Percentiles rank a stretch among this genome's conserved stretches.
phyloP scores from a whole-genome alignment of 2,329 filamentous ascomycete genomes.

The Coniella vitis region DNA sequence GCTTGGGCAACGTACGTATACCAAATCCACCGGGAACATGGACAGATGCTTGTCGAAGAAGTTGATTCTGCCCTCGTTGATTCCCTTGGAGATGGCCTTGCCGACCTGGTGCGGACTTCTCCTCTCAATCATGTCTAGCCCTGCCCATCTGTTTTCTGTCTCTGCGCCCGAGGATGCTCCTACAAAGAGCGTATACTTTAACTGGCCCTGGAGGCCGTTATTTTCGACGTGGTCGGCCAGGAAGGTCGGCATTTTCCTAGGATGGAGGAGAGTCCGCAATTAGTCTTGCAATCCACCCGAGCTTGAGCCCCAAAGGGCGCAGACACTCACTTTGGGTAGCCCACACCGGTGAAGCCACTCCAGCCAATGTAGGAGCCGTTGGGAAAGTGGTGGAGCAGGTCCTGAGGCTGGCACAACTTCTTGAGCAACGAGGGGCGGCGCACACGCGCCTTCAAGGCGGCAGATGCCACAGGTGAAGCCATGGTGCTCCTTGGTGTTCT shows the following conservation, averaged over 20 bases:
- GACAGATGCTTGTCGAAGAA: slow-evolving; percentile 93
- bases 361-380: slow-evolving; percentile 83
- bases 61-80: slow-evolving; percentile 81
- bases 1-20: slow-evolving; percentile 51
- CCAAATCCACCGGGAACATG: slow-evolving; percentile 84
- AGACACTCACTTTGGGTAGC: slow-evolving; percentile 69
- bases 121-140: slow-evolving; percentile 82
- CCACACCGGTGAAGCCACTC: slow-evolving; percentile 86
- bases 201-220: slow-evolving; percentile 74
- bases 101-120: slow-evolving; percentile 82
- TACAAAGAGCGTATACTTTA: slow-evolving; percentile 82
- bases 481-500: slow-evolving; percentile 23
- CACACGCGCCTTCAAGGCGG: slow-evolving; percentile 68
- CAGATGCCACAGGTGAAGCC: slow-evolving; percentile 55
- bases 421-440: slow-evolving; percentile 69
- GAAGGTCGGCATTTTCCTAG: slow-evolving; percentile 75
- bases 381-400: slow-evolving; percentile 74
- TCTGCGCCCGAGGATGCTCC: slow-evolving; percentile 85
- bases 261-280: not conserved
- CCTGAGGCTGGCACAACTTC: slow-evolving; percentile 73
- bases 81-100: slow-evolving; percentile 83
- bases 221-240: slow-evolving; percentile 85
- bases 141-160: slow-evolving; percentile 89
- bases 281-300: slow-evolving; percentile 2
- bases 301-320: not conserved